phyloP scores from a whole-genome alignment of 1,139 yeast genomes.

The Candida sanyaensis region DNA sequence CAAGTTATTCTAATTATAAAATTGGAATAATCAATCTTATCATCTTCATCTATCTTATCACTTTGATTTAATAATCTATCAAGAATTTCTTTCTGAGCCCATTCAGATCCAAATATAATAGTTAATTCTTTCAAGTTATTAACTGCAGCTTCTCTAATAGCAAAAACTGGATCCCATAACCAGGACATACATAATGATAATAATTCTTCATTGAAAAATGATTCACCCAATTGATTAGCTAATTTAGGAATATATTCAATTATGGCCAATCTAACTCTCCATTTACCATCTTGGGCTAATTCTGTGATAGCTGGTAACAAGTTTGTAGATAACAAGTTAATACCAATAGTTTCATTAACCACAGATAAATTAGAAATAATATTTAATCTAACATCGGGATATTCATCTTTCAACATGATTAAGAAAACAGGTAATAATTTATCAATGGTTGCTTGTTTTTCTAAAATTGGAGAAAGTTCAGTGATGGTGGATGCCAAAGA shows the following conservation, averaged over 20 bases:
- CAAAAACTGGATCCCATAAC: slow-evolving; percentile 97
- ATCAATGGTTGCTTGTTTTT: slow-evolving; percentile 82
- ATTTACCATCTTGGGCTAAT: slow-evolving; percentile 92
- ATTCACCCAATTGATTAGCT: slow-evolving; percentile 94
- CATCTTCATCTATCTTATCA: slow-evolving; percentile 28
- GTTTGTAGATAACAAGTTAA: slow-evolving; percentile 80
- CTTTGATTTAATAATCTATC: slow-evolving; percentile 57
- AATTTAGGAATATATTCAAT: slow-evolving; percentile 94
- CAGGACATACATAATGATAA: slow-evolving; percentile 92
- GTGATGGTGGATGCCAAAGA: slow-evolving; percentile 90
- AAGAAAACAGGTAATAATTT: slow-evolving; percentile 84
- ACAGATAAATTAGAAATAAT: slow-evolving; percentile 89
- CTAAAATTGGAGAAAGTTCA: slow-evolving; percentile 81
- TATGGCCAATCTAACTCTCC: slow-evolving; percentile 97
- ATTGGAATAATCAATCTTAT: slow-evolving; percentile 55
- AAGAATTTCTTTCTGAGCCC: slow-evolving; percentile 89
- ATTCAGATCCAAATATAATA: slow-evolving; percentile 84
- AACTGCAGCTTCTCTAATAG: slow-evolving; percentile 96
- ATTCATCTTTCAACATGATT: slow-evolving; percentile 94
- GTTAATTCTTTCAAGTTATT: slow-evolving; percentile 77
- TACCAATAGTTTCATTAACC: slow-evolving; percentile 93
- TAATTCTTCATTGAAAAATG: slow-evolving; percentile 88
- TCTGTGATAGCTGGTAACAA: slow-evolving; percentile 95
- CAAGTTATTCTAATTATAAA: slow-evolving; percentile 92
- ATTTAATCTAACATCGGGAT: slow-evolving; percentile 93